phyloP scores from a whole-genome alignment of 192 early-diverging fungal species.

The Coemansia sp. region DNA sequence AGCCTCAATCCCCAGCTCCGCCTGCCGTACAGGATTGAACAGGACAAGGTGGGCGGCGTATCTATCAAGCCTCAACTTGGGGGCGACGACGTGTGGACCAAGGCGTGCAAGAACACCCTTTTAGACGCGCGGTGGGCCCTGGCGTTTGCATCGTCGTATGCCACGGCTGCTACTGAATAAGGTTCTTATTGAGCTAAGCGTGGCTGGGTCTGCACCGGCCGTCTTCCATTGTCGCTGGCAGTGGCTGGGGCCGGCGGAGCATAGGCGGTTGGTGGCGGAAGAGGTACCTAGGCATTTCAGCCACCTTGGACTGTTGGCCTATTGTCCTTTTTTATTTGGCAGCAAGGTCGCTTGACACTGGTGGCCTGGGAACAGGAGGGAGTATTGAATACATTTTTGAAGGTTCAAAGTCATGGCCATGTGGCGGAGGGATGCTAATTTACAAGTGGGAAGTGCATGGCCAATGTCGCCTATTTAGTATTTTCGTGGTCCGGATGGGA shows the following conservation, averaged over 20 bases:
- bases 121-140: slow-evolving; percentile 89
- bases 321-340: background rate
- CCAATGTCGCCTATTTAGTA: background rate
- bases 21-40: slow-evolving; percentile 83
- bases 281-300: too few species aligned
- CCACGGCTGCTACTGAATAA: background rate
- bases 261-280: too few species aligned
- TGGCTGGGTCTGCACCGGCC: background rate
- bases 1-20: slow-evolving; percentile 68
- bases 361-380: too few species aligned
- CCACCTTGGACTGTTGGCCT: background rate
- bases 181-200: background rate
- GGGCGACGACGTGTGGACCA: slow-evolving; percentile 90
- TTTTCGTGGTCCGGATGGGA: background rate
- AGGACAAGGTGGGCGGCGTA: slow-evolving; percentile 83
- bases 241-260: too few species aligned
- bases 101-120: slow-evolving; percentile 82
- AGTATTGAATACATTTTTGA: background rate
- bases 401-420: background rate
- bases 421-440: background rate
- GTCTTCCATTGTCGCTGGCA: too few species aligned
- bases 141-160: slow-evolving; percentile 62
- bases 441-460: background rate
- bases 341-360: too few species aligned
- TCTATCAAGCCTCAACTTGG: slow-evolving; percentile 85